Evolutionary conservation across 148 eudicot species (phyloP).

Genomic region (Fagopyrum homotropicum): DNA sequence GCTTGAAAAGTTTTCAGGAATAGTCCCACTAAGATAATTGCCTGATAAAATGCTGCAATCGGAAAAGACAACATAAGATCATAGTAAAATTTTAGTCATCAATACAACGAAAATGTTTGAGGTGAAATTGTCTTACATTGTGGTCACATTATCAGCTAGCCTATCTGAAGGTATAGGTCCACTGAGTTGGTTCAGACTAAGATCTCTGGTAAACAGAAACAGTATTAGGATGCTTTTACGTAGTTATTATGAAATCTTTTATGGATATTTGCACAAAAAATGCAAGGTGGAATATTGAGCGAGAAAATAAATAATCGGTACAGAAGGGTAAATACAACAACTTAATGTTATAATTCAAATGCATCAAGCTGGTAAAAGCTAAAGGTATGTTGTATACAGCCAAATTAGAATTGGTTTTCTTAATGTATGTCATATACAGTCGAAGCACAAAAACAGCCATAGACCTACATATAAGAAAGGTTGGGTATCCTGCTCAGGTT

Average conservation of each 20-base stretch:
- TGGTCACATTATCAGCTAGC: slow-evolving; percentile 56
- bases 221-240: neutral
- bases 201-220: slow-evolving; percentile 41
- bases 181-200: slow-evolving; percentile 60
- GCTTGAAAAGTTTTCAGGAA: slow-evolving; percentile 53
- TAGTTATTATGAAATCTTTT: too few species aligned
- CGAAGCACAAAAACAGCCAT: neutral
- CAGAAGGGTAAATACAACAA: too few species aligned
- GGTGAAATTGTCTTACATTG: slow-evolving; percentile 42
- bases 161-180: slow-evolving; percentile 59
- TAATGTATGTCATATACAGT: neutral
- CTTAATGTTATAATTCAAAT: neutral
- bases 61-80: neutral
- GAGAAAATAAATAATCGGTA: too few species aligned
- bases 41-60: slow-evolving; percentile 56
- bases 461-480: slow-evolving; percentile 62
- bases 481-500: slow-evolving; percentile 50
- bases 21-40: slow-evolving; percentile 62
- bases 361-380: neutral
- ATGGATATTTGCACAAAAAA: neutral
- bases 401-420: neutral
- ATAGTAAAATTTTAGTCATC: neutral
- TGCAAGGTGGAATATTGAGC: neutral
- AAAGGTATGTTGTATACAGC: neutral
- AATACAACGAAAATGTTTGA: neutral